phyloP scores from a whole-genome alignment of 306 rosid genomes.

The Pterocarpus santalinus region DNA sequence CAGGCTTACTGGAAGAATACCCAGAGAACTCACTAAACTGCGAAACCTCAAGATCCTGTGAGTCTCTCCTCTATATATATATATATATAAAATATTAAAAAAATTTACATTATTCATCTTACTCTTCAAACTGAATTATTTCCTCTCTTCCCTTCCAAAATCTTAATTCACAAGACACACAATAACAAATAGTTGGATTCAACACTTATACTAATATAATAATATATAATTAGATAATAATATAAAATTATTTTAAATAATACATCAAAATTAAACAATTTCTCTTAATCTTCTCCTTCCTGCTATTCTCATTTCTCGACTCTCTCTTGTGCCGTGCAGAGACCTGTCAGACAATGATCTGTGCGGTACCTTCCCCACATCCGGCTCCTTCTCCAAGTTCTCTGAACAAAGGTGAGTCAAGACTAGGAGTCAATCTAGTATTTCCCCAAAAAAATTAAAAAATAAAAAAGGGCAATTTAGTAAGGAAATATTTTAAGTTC shows the following conservation, averaged over 20 bases:
- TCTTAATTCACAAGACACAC: no score
- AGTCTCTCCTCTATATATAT: conserved; percentile 18
- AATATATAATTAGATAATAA: no score
- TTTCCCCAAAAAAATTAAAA: background rate
- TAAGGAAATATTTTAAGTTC: background rate
- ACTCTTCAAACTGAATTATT: no score
- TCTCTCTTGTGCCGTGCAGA: conserved; percentile 46
- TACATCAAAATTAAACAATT: no score
- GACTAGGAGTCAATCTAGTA: background rate
- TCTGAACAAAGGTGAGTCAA: conserved; percentile 68
- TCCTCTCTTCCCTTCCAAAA: no score
- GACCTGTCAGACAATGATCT: conserved; percentile 83
- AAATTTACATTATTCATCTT: no score
- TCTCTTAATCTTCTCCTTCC: background rate
- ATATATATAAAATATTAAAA: no score
- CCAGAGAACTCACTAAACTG: conserved; percentile 77
- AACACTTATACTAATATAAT: no score
- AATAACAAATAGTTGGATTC: no score
- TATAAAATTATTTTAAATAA: no score
- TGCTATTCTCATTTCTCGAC: background rate
- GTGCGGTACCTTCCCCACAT: conserved; percentile 81
- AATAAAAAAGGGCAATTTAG: background rate
- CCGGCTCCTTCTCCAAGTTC: conserved; percentile 78
- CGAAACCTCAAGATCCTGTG: conserved; percentile 80
- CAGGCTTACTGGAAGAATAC: conserved; percentile 77